Evolutionary conservation across 176 grass and related monocot genomes (phyloP), one percentile per base, ranked within the genome.

Genomic region (Triticum monococcum): DNA sequence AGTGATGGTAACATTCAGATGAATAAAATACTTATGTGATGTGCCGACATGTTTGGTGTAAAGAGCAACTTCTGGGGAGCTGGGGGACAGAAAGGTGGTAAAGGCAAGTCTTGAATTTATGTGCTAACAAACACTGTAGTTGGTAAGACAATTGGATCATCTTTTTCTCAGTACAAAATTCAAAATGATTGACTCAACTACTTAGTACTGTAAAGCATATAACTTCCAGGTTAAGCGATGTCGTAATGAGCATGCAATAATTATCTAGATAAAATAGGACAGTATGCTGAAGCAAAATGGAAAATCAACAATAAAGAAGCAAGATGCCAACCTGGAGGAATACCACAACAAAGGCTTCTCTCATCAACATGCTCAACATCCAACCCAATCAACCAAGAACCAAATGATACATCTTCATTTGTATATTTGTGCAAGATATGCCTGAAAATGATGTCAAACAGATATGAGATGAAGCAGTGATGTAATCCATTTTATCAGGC

Each of bases 301-400:
- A 33, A 71, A 41, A n/a, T 87, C 25, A 2, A 66, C 32, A 26
- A 37, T 75, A 82, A 84, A 66, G 67, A 66, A 79, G 48, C 14
- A 52, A 73, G 22, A 68, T 33, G 11, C 33, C 75, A 87, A 94
- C 95, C 95, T 85, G 90, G 95, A 31, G 95, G 92, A 32, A 92
- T 97, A 17, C 92, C 95, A 77, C 95, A 97, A 75, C 95, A 97
- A 64, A 97, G 90, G 65, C 90, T 92, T 68, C 95, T 88, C 75
- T 97, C 95, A 82, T 97, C 95, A 79, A 97, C 85, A 87, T 94
- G 95, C 68, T 97, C 90, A 5, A 94, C 92, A 91, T 97, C 88
- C 46, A 97, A 81, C 31, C 95, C 95, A 68, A 97, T 97, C 36
- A 97, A 87, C 95, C 95, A 97, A 56, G 95, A 91, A 43, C 95